Base-by-base conservation (phyloP, 805 yeast species). In the Blastobotrys chiropterorum region DNA sequence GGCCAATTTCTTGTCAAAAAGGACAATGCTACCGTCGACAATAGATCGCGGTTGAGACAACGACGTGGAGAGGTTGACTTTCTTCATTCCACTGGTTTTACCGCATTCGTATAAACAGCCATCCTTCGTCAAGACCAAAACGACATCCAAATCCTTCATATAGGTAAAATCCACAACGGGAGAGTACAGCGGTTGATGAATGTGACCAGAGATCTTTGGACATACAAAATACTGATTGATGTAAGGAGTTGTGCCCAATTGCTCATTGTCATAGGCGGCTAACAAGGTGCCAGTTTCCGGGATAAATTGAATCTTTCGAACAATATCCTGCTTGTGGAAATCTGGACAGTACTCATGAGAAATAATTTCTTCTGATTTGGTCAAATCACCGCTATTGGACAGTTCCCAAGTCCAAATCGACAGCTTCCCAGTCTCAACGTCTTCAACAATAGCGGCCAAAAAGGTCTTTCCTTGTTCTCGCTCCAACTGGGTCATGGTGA, bases 371-470 rank as follows among this genome's bases (percentile, higher is more conserved):
- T 26, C 34, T 26, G 8, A 5, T 11, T 26, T 26, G 40, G 26
- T 19, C 30, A 47, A 19, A 39, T 20, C 38, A 6, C 40, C 43
- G 26, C 26, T 19, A 22, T 42, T 26, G 34, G 22, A 13, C 26
- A 48, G 26, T 15, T 17, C 20, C 50, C 50, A 47, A 3, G 38
- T 13, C 43, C 22, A 39, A 3, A 47, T 6, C 5, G 19, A n/a
- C 26, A 13, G 19, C 34, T 11, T 16, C 11, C 31, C 38, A 3
- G 14, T 26, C 16, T 48, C 49, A 26, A 26, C 34, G 17, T 20
- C 19, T 26, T 49, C 52, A 7, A 49, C 45, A 14, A 49, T 13
- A 8, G 43, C 52, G n/a, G 49, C 43, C 7, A 49, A 7, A 15
- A 8, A 30, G 21, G 49, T 46, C 49, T 15, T 26, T 11, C 34